A percentile compares a stretch with the other conserved stretches of the same genome.
These are phyloP conservation scores for Hyaloscypha finlandica DNA, from an alignment of 495 filamentous ascomycete genomes.

Conservation along the genomic window DNA sequence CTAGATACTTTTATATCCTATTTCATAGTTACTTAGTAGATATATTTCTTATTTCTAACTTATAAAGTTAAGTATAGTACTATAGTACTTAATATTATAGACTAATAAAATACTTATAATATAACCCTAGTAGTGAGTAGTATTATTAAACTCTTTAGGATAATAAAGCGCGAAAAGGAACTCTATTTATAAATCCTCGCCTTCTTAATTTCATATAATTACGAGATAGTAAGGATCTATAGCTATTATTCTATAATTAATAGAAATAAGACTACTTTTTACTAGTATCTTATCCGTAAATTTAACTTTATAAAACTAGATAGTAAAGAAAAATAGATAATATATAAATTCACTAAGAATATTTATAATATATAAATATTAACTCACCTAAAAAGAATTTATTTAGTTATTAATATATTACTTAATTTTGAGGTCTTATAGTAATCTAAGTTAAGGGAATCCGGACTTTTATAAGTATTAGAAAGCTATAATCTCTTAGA, in stretches of 20 bases:
- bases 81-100: too few species aligned
- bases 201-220: slow-evolving; percentile 38
- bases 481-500: slow-evolving; percentile 18
- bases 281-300: slow-evolving; percentile 36
- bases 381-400: too few species aligned
- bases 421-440: too few species aligned
- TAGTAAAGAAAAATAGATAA: slow-evolving; percentile 19
- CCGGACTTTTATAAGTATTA: slow-evolving; percentile 18
- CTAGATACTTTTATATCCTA: slow-evolving; percentile 30
- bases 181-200: slow-evolving; percentile 40
- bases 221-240: slow-evolving; percentile 25
- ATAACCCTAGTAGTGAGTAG: too few species aligned
- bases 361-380: too few species aligned
- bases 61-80: too few species aligned
- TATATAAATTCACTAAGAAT: neutral
- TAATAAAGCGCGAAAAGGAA: slow-evolving; percentile 38
- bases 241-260: slow-evolving; percentile 42
- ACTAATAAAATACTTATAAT: too few species aligned
- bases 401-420: too few species aligned
- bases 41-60: too few species aligned
- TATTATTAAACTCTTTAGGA: slow-evolving; percentile 36
- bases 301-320: slow-evolving; percentile 8
- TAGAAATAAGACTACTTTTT: slow-evolving; percentile 35
- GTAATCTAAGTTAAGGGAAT: too few species aligned
- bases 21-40: slow-evolving; percentile 40